Conservation (phyloP, 805 yeast species). For the Ogataea trehaloabstinens region DNA sequence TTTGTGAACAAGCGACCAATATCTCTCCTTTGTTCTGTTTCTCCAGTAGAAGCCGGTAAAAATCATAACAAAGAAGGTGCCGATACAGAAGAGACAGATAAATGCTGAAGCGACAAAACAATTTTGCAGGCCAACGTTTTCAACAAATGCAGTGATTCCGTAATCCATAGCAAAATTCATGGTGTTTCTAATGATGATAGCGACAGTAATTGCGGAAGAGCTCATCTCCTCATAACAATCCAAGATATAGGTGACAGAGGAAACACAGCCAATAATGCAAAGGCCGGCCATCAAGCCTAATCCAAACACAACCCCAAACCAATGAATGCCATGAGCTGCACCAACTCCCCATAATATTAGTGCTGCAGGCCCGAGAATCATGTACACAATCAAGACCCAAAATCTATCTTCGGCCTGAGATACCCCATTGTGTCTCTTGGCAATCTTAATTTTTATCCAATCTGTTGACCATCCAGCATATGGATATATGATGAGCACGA, state of each 20-base stretch:
- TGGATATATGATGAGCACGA: constrained; percentile 41
- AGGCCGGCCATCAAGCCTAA: constrained; percentile 57
- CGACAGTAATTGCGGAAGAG: constrained; percentile 53
- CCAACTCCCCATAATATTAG: constrained; percentile 65
- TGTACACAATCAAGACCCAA: constrained; percentile 46
- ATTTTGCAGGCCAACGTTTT: constrained; percentile 50
- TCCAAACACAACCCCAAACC: constrained; percentile 56
- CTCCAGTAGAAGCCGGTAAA: constrained; percentile 38
- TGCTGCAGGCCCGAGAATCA: constrained; percentile 52
- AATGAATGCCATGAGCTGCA: constrained; percentile 50
- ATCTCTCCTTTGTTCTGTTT: constrained; percentile 30
- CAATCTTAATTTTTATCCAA: constrained; percentile 45
- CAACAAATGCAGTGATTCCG: constrained; percentile 59
- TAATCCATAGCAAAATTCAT: constrained; percentile 61
- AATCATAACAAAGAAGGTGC: constrained; percentile 42
- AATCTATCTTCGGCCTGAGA: constrained; percentile 58
- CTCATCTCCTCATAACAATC: constrained; percentile 57
- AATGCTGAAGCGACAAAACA: constrained; percentile 57
- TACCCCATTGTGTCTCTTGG: constrained; percentile 48
- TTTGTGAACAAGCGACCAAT: constrained; percentile 35
- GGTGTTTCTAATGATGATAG: constrained; percentile 53
- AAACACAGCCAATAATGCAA: constrained; percentile 51
- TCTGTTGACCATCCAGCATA: constrained; percentile 52
- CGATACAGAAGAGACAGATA: constrained; percentile 46
- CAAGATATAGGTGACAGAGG: constrained; percentile 51